phyloP scores from a whole-genome alignment of 768 basidiomycete genomes.

The Hericium erinaceus region DNA sequence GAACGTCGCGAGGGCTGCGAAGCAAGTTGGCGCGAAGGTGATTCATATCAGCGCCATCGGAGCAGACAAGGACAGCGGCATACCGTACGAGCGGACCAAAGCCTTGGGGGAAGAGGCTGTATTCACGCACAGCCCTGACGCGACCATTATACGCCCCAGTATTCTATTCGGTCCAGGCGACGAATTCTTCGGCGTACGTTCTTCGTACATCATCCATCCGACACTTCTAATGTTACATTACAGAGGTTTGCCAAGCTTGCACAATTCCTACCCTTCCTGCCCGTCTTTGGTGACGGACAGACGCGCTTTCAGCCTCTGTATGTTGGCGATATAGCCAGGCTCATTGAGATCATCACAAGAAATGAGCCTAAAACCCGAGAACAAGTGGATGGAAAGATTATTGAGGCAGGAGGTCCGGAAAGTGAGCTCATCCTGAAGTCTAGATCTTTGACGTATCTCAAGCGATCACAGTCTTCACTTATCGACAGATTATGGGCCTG shows the following conservation, averaged over 20 bases:
- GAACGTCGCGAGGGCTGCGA: conserved; percentile 51
- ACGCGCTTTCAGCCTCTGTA: conserved; percentile 67
- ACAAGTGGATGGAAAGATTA: conserved; percentile 31
- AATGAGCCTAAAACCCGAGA: conserved; percentile 29
- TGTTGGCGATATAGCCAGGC: conserved; percentile 55
- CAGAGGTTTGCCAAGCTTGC: conserved; percentile 59
- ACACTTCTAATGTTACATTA: neutral
- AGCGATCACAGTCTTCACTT: conserved; percentile 46
- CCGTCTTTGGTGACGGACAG: conserved; percentile 67
- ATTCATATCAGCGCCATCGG: conserved; percentile 69
- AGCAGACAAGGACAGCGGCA: conserved; percentile 46
- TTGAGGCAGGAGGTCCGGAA: conserved; percentile 42
- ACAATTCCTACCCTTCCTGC: conserved; percentile 54
- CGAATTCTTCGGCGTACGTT: conserved; percentile 60
- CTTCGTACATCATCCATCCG: neutral
- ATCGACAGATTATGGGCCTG: conserved; percentile 56
- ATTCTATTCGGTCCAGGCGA: conserved; percentile 72
- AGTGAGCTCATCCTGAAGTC: conserved; percentile 31
- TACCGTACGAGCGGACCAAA: conserved; percentile 57
- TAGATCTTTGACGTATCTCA: conserved; percentile 3
- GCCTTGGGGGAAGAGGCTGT: conserved; percentile 52
- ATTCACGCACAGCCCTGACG: conserved; percentile 33
- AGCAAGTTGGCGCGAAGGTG: conserved; percentile 43
- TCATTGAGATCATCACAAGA: conserved; percentile 50
- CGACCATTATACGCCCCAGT: conserved; percentile 62